These are phyloP conservation scores for Ceratobasidium sp. DNA, from an alignment of 1,284 basidiomycete genomes.

Conservation along the genomic window DNA sequence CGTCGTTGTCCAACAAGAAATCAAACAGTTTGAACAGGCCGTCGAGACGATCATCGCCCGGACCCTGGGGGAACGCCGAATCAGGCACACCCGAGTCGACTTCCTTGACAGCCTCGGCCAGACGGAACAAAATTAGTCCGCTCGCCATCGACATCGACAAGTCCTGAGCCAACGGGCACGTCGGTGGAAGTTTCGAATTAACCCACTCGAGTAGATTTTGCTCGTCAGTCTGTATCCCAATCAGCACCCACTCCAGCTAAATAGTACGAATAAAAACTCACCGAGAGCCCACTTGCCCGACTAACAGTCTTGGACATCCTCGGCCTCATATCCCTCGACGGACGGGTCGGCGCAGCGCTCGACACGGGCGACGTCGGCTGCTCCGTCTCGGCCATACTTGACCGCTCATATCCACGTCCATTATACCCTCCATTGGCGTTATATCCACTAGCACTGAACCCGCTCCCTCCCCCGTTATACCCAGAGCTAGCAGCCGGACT, in stretches of 20 bases:
- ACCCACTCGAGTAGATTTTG: slow-evolving; percentile 82
- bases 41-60: slow-evolving; percentile 81
- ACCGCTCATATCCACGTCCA: slow-evolving; percentile 47
- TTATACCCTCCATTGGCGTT: background rate
- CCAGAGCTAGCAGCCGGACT: background rate
- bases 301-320: slow-evolving; percentile 50
- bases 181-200: slow-evolving; percentile 78
- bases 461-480: background rate
- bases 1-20: slow-evolving; percentile 86
- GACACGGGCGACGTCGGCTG: slow-evolving; percentile 45
- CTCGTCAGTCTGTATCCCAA: slow-evolving; percentile 49
- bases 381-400: slow-evolving; percentile 53
- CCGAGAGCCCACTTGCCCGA: slow-evolving; percentile 16
- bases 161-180: slow-evolving; percentile 67
- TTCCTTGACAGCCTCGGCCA: slow-evolving; percentile 80
- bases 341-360: slow-evolving; percentile 33
- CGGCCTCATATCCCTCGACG: slow-evolving; percentile 41
- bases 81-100: slow-evolving; percentile 67
- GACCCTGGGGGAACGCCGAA: slow-evolving; percentile 75
- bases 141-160: slow-evolving; percentile 58
- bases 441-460: background rate
- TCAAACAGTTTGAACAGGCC: slow-evolving; percentile 90
- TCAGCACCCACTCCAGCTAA: background rate
- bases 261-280: background rate
- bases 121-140: slow-evolving; percentile 77